Evolutionary conservation across 2,329 filamentous ascomycete species (phyloP).

Genomic region (Botrytis sinoallii): DNA sequence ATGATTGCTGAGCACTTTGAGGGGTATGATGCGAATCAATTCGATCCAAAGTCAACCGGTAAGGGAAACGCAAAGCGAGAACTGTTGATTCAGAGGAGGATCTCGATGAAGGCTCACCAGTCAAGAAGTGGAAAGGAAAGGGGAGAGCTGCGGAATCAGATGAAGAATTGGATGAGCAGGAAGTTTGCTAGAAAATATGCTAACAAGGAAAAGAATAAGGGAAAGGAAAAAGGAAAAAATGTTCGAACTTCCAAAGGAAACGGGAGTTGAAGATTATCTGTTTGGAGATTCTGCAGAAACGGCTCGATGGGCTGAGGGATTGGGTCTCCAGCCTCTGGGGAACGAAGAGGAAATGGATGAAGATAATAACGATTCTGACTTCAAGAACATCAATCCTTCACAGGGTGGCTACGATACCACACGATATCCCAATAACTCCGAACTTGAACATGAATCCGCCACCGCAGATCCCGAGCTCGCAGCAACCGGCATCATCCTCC

Average conservation of each 20-base stretch:
- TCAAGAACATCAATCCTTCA: fast-evolving
- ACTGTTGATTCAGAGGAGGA: background rate
- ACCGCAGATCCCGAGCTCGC: background rate
- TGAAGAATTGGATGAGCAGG: background rate
- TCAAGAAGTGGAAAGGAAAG: conserved; percentile 12
- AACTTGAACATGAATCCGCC: background rate
- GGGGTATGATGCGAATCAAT: too few species aligned
- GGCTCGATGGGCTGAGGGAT: background rate
- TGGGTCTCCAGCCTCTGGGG: background rate
- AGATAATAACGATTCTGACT: background rate
- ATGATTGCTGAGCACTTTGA: too few species aligned
- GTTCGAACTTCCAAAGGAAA: background rate
- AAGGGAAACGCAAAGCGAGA: background rate
- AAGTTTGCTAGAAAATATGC: background rate
- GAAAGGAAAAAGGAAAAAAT: background rate
- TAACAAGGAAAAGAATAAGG: background rate
- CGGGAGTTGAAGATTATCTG: background rate
- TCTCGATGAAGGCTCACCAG: background rate
- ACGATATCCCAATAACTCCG: background rate
- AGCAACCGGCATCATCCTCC: background rate
- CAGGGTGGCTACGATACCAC: background rate
- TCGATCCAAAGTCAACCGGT: background rate
- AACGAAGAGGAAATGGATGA: background rate
- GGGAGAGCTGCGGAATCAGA: background rate
- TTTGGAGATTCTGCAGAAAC: background rate